phyloP scores from a whole-genome alignment of 192 early-diverging fungal genomes.

The Dimargaris cristalligena region DNA sequence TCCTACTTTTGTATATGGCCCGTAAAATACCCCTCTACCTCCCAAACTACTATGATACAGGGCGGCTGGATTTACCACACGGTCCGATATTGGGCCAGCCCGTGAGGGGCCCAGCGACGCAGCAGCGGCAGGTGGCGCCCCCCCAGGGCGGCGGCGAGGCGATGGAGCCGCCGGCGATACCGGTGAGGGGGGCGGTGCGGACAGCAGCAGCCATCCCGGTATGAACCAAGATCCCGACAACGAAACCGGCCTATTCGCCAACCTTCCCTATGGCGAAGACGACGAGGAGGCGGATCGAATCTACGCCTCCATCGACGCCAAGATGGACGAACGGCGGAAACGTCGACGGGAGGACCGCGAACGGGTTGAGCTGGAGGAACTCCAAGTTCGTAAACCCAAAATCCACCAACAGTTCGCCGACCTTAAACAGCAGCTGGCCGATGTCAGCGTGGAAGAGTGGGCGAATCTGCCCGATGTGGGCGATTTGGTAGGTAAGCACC shows the following conservation, averaged over 20 bases:
- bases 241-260: conserved; percentile 77
- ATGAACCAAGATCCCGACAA: conserved; percentile 81
- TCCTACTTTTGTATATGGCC: too few relatives aligned
- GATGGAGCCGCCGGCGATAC: conserved; percentile 6
- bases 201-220: background rate
- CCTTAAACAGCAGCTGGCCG: conserved; percentile 64
- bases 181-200: conserved; percentile 10
- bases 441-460: conserved; percentile 80
- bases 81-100: conserved; percentile 94
- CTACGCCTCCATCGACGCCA: conserved; percentile 72
- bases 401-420: conserved; percentile 85
- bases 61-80: conserved; percentile 94
- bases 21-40: background rate
- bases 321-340: conserved; percentile 76
- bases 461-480: conserved; percentile 55
- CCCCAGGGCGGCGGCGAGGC: conserved; percentile 13
- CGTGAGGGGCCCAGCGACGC: conserved; percentile 52
- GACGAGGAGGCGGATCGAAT: conserved; percentile 96
- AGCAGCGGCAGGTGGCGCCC: conserved; percentile 21
- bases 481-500: conserved; percentile 66
- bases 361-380: conserved; percentile 43
- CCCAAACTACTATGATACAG: conserved; percentile 13
- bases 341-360: conserved; percentile 58
- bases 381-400: conserved; percentile 51
- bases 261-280: conserved; percentile 79